These are phyloP conservation scores for Trifolium fragiferum DNA, from an alignment of 306 rosid genomes.

Conservation along the genomic window DNA sequence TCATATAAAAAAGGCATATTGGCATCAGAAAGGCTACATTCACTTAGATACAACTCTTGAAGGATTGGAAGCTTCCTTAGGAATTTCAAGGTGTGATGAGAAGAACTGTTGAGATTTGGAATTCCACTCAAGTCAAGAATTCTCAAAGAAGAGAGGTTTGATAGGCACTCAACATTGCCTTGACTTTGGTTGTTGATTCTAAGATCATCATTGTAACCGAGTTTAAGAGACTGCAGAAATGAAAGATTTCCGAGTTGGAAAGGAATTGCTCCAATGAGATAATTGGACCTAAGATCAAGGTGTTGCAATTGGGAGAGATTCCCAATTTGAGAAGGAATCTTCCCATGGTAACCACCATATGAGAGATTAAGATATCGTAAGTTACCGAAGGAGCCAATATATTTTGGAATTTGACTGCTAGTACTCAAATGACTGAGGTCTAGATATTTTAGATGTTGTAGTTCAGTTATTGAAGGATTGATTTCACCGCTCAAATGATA, in stretches of 20 bases:
- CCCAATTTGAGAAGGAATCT: constrained; percentile 5
- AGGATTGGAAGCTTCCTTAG: not conserved
- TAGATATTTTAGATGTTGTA: not conserved
- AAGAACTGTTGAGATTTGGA: not conserved
- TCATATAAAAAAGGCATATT: not conserved
- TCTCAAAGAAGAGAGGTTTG: constrained; percentile 20
- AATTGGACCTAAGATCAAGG: not conserved
- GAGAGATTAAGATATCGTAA: constrained; percentile 23
- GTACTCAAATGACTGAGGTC: not conserved
- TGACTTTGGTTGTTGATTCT: not conserved
- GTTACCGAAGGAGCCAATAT: constrained; percentile 14
- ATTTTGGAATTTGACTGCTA: not conserved
- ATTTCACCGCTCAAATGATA: not conserved
- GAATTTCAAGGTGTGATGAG: not conserved
- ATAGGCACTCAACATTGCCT: not conserved
- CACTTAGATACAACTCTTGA: not conserved
- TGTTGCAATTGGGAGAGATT: not conserved
- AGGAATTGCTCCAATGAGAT: constrained; percentile 1
- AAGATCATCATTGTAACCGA: not conserved
- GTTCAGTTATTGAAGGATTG: no score
- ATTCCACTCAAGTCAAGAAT: not conserved
- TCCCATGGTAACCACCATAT: not conserved
- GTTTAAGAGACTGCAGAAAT: not conserved
- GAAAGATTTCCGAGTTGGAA: not conserved
- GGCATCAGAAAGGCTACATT: not conserved